Evolutionary conservation across 2,329 filamentous ascomycete species (phyloP), one percentile per base, ranked within the genome.

Genomic region (Epichloe bromicola): DNA sequence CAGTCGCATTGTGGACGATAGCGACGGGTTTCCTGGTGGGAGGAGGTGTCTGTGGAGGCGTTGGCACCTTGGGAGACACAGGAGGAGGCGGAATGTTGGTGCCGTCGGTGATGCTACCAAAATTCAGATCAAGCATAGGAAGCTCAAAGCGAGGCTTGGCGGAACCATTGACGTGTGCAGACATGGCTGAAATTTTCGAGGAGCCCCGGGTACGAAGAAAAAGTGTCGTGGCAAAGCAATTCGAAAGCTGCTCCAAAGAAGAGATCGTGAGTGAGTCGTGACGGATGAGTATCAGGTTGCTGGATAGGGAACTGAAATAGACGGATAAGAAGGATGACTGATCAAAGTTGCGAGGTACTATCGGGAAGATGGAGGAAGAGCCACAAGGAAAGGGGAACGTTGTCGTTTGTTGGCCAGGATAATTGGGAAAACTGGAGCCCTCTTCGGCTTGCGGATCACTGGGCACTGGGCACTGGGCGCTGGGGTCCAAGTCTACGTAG

Each of bases 11-110:
- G 37, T 20, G 33, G 15, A 50, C 46, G 50, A 45, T 14, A 26
- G 45, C 52, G 49, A 53, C 54, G 40, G 51, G 49, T 48, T 59
- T 58, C 48, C 61, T 62, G 53, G 48, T 57, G 23, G 56, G 52
- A 5, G 62, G 61, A 46, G 63, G 64, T 44, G 66, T 66, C 53
- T 61, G 62, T 15, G 73, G 70, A 54, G 70, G 72, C 51, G 70
- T 69, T 43, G 69, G 69, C 40, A 70, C 68, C 61, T 76, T 73
- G 45, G 78, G 78, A 46, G 77, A 80, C 17, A 76, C 76, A 45
- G 68, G 69, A 23, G 78, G 78, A 33, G 78, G 75, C 42, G 78
- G 78, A 56, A 82, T 82, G 60, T 78, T 61, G 61, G 78, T 82
- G 50, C 78, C 78, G 40, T 81, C 78, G 42, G 78, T 81, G 60